These are phyloP conservation scores for Dentipellis fragilis DNA, from an alignment of 768 basidiomycete genomes.

Conservation along the genomic window DNA sequence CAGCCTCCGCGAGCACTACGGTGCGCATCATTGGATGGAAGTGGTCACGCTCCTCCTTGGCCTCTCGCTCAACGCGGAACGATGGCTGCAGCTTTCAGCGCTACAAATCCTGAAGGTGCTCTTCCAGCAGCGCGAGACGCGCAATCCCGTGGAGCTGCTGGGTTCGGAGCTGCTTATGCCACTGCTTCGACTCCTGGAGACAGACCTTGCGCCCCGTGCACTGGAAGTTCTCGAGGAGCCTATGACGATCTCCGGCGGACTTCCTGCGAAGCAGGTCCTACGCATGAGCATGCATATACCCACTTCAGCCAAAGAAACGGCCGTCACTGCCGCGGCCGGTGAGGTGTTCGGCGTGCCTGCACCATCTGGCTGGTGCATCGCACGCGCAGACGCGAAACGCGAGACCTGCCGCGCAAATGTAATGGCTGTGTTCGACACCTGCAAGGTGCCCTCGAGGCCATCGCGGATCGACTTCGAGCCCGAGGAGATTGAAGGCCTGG, in stretches of 20 bases:
- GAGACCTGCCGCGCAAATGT: constrained; percentile 67
- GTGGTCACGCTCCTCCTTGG: constrained; percentile 81
- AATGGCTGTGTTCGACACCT: constrained; percentile 79
- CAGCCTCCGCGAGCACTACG: constrained; percentile 80
- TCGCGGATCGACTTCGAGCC: constrained; percentile 69
- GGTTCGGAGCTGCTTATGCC: constrained; percentile 90
- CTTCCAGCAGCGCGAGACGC: constrained; percentile 76
- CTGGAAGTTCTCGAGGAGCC: constrained; percentile 93
- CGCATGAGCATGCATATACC: constrained; percentile 81
- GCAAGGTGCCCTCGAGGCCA: constrained; percentile 57
- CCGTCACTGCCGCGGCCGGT: constrained; percentile 32
- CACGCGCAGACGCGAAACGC: constrained; percentile 51
- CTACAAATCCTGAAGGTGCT: constrained; percentile 86
- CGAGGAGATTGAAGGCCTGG: constrained; percentile 33
- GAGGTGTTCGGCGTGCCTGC: constrained; percentile 77
- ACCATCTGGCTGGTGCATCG: constrained; percentile 81
- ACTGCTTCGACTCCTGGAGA: constrained; percentile 77
- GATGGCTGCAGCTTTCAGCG: constrained; percentile 72
- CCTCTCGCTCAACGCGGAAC: constrained; percentile 71
- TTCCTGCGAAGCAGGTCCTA: constrained; percentile 75
- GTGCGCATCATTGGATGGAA: constrained; percentile 63
- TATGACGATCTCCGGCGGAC: constrained; percentile 66
- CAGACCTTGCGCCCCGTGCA: constrained; percentile 75
- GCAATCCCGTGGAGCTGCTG: constrained; percentile 60
- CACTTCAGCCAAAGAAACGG: constrained; percentile 32